Evolutionary conservation across 108 stramenopile species (phyloP).

Genomic region (Skeletonema marinoi): DNA sequence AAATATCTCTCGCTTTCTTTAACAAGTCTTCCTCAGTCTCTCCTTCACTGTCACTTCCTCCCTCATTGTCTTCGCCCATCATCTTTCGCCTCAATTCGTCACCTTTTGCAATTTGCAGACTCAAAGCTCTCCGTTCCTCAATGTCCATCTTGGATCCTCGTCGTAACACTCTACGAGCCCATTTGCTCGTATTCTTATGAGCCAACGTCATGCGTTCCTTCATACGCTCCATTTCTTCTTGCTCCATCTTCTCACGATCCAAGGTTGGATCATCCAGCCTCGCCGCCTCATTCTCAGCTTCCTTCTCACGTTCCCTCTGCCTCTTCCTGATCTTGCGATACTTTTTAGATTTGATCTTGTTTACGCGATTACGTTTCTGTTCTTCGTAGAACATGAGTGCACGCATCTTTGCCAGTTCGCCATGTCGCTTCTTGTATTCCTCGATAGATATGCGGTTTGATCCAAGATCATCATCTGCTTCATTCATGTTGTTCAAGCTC

Average conservation of each 20-base stretch:
- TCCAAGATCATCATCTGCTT: constrained; percentile 78
- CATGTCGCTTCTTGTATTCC: constrained; percentile 92
- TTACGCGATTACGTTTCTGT: constrained; percentile 96
- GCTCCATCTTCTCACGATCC: constrained; percentile 78
- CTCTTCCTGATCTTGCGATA: constrained; percentile 94
- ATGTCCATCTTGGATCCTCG: constrained; percentile 85
- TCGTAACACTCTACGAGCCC: constrained; percentile 91
- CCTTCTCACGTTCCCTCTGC: constrained; percentile 80
- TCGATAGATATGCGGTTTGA: constrained; percentile 82
- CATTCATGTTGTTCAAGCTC: constrained; percentile 10
- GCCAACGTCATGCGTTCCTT: constrained; percentile 95
- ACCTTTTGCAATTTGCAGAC: constrained; percentile 84
- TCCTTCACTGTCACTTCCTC: constrained; percentile 40
- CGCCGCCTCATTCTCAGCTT: constrained; percentile 73
- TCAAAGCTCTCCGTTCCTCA: constrained; percentile 84
- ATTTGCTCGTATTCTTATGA: constrained; percentile 98
- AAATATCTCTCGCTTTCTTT: constrained; percentile 62
- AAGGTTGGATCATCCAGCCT: constrained; percentile 56
- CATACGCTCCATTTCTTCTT: constrained; percentile 93
- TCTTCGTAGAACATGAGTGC: constrained; percentile 99
- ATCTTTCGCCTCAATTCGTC: constrained; percentile 89
- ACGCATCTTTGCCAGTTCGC: constrained; percentile 93
- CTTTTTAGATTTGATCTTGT: constrained; percentile 99
- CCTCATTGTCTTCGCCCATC: constrained; percentile 49
- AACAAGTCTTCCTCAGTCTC: constrained; percentile 71